A percentile compares a stretch with the other conserved stretches of the same genome.
Conservation (phyloP, 177 flowering plant species). For the Vitis hybrid region DNA sequence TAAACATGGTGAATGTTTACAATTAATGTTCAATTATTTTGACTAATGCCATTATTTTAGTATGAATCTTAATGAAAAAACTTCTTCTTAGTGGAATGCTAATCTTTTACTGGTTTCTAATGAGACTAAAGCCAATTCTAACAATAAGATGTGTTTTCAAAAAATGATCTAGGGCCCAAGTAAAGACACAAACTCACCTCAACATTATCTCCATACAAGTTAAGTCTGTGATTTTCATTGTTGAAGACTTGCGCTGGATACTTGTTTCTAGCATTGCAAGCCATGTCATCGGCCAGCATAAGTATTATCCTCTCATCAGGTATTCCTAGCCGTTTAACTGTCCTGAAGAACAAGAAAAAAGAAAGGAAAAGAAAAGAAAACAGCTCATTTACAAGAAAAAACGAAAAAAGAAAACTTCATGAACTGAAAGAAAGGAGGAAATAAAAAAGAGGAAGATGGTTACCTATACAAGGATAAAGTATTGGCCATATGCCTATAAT, state of each 20-base stretch:
- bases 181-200: slow-evolving; percentile 53
- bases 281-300: slow-evolving; percentile 99
- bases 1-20: background rate
- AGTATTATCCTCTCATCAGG: slow-evolving; percentile 99
- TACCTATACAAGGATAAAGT: slow-evolving; percentile 96
- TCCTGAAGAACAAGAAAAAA: slow-evolving; percentile 43
- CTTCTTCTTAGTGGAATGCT: background rate
- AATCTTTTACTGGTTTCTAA: background rate
- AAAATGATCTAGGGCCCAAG: background rate
- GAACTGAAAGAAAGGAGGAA: no score
- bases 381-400: background rate
- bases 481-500: slow-evolving; percentile 98
- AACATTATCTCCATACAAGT: slow-evolving; percentile 97
- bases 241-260: slow-evolving; percentile 98
- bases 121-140: background rate
- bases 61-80: background rate
- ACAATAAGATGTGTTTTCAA: background rate
- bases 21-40: background rate
- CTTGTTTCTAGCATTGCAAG: slow-evolving; percentile 94
- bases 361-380: slow-evolving; percentile 3
- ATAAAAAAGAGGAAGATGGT: slow-evolving; percentile 2
- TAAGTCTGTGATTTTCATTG: slow-evolving; percentile 93
- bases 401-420: background rate
- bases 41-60: background rate
- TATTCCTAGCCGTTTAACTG: slow-evolving; percentile 92